Evolutionary conservation across 2,329 filamentous ascomycete species (phyloP), one percentile per base, ranked within the genome.

Genomic region (Talaromyces islandicus): DNA sequence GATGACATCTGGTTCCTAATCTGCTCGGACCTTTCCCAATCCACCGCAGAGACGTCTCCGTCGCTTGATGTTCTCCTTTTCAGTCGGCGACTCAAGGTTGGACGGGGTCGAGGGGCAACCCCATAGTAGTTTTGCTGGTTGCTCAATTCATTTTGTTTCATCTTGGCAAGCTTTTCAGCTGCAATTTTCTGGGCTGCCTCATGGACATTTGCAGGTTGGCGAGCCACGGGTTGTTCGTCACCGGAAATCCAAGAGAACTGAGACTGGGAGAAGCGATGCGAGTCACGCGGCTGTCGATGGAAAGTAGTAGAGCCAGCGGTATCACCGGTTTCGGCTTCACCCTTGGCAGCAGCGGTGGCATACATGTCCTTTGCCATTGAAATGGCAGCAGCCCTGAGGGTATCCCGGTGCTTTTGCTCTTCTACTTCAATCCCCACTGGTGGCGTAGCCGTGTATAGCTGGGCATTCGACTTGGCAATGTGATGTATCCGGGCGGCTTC

Each of bases 281-380:
- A 70, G 25, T 27, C 25, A 27, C 25, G 25, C n/a, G n/a, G n/a
- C 43, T 71, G 70, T n/a, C 71, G 71, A 51, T 68, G 71, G 29
- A 76, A 71, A 30, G 73, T 70, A 10, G 67, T 69, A 29, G 64
- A 62, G 30, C 71, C 17, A 4, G 71, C 70, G 14, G 67, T 35
- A 54, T 54, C 48, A 27, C 62, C 30, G 24, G 32, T 29, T 43
- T 61, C 63, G 5, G 63, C 46, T 17, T 65, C 65, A 4, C 67
- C 68, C 17, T 66, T 69, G 1, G 78, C 75, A 62, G 81, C 78
- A 7, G 86, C 83, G 1, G 50, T 11, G 10, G 83, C 84, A 70
- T 92, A 96, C 86, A 96, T 93, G 66, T 88, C 85, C 74, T 88
- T 89, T 7, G 92, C 92, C 91, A 97, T 96, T 11, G 89, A 90